phyloP scores from a whole-genome alignment of 345 rosid species.

The Eucalyptus decipiens region DNA sequence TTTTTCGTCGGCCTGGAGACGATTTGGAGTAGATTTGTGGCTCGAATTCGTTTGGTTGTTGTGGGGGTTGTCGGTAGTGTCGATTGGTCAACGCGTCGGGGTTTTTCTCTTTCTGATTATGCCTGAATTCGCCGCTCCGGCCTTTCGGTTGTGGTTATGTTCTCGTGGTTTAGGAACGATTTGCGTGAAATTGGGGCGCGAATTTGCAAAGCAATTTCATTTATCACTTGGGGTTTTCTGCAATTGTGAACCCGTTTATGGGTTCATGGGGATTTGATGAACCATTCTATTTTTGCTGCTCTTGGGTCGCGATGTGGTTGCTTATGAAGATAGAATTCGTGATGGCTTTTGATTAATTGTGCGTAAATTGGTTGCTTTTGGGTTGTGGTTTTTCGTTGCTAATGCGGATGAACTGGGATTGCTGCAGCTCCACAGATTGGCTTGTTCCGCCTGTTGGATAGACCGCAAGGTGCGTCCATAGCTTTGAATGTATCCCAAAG shows the following conservation, averaged over 20 bases:
- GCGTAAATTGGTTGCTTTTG: neutral
- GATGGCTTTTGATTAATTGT: neutral
- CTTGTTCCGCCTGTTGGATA: constrained; percentile 33
- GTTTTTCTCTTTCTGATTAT: neutral
- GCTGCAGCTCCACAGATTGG: constrained; percentile 61
- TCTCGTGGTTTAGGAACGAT: neutral
- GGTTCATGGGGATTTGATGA: neutral
- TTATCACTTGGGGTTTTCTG: neutral
- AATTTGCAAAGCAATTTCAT: neutral
- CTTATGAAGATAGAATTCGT: neutral
- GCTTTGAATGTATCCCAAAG: constrained; percentile 27
- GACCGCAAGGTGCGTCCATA: constrained; percentile 8
- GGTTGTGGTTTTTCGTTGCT: neutral
- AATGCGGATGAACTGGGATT: neutral
- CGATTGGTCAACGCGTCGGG: neutral
- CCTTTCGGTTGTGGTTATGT: neutral
- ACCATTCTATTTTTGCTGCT: neutral
- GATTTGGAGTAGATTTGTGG: neutral
- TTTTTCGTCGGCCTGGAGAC: neutral
- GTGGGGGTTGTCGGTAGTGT: neutral
- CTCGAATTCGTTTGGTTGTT: neutral
- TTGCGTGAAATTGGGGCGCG: neutral
- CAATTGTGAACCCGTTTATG: neutral
- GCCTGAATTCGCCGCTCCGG: neutral
- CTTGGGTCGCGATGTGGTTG: neutral